Evolutionary conservation across 1,284 basidiomycete genomes (phyloP).

Genomic region (Rhodotorula sp.): DNA sequence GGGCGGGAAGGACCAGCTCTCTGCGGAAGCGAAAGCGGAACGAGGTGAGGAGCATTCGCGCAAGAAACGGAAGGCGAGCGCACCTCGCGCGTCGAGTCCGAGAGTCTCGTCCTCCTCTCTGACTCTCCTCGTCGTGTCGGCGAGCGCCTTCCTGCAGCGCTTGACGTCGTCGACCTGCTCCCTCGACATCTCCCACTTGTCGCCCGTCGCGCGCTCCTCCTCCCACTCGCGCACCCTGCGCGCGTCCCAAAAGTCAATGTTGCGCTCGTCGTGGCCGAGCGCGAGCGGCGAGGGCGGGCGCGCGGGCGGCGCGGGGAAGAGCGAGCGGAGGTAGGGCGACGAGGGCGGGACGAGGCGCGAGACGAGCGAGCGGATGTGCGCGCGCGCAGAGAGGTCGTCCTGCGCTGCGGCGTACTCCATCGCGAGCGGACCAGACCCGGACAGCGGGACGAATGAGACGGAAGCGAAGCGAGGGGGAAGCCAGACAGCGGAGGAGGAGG

Average conservation of each 20-base stretch:
- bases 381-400: background rate
- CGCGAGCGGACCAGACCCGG: background rate
- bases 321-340: background rate
- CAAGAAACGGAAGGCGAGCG: background rate
- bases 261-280: constrained; percentile 6
- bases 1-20: background rate
- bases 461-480: background rate
- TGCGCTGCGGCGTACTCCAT: background rate
- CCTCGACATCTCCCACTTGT: constrained; percentile 13
- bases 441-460: background rate
- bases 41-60: background rate
- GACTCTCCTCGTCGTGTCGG: background rate
- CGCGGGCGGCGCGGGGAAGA: background rate
- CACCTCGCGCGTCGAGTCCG: background rate
- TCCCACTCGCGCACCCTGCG: background rate
- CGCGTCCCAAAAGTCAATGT: constrained; percentile 28
- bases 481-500: background rate
- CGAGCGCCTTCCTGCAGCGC: background rate
- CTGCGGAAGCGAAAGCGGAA: background rate
- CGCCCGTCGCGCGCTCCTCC: background rate
- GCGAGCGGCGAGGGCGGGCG: background rate
- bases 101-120: background rate
- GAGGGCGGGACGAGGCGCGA: constrained; percentile 3
- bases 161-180: constrained; percentile 12
- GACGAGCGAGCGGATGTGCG: constrained; percentile 4